These are phyloP conservation scores for Microcera coccophila DNA, from an alignment of 2,329 filamentous ascomycete species.

Conservation along the genomic window DNA sequence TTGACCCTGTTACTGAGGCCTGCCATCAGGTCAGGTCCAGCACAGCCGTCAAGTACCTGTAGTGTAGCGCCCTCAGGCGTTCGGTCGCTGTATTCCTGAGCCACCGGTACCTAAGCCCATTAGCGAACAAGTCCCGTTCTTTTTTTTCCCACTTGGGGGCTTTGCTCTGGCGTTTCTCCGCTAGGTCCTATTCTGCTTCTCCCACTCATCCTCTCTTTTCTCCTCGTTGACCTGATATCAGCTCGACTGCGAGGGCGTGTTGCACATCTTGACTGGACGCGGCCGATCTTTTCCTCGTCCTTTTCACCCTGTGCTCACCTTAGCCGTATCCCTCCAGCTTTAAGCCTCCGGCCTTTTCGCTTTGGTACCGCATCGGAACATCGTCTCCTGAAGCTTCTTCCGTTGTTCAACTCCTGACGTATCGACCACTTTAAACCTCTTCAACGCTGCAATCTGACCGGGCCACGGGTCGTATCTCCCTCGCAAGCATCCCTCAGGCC, in stretches of 20 bases:
- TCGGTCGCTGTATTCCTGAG: not conserved
- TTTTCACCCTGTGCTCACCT: not conserved
- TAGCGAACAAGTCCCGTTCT: not conserved
- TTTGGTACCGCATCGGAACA: conserved; percentile 6
- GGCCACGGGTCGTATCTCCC: conserved; percentile 34
- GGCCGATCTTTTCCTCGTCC: conserved; percentile 1
- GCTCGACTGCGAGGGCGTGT: conserved; percentile 3
- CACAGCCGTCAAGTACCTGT: not conserved
- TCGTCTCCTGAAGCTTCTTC: conserved; percentile 29
- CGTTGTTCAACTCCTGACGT: conserved; percentile 16
- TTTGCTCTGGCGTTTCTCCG: not conserved
- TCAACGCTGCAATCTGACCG: conserved; percentile 33
- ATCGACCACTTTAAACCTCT: conserved; percentile 21
- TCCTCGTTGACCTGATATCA: conserved; percentile 1
- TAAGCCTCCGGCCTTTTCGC: conserved; percentile 5
- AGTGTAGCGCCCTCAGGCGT: not conserved
- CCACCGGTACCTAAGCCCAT: no score
- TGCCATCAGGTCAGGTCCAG: not conserved
- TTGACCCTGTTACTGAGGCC: no score
- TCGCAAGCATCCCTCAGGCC: conserved; percentile 9
- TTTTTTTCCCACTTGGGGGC: not conserved
- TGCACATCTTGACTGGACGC: conserved; percentile 1
- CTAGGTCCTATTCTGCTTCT: not conserved
- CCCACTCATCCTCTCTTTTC: conserved; percentile 4
- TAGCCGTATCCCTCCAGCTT: not conserved